phyloP scores from a whole-genome alignment of 495 filamentous ascomycete genomes.

The Terfezia boudieri region DNA sequence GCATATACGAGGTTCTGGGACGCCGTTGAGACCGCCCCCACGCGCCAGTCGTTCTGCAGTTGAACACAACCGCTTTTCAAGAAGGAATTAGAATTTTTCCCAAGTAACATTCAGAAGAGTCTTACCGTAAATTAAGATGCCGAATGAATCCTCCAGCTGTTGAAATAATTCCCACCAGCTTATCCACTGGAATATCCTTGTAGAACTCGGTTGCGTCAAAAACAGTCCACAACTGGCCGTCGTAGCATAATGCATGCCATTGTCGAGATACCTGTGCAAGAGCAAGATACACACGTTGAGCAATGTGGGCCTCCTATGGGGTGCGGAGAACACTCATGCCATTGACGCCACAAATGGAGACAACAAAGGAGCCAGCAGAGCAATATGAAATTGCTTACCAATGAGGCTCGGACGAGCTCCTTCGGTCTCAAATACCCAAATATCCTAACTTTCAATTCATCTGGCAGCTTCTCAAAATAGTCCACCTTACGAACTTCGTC shows the following conservation, averaged over 20 bases:
- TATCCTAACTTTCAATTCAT: slow-evolving; percentile 57
- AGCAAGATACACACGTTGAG: not conserved
- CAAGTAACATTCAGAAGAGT: not conserved
- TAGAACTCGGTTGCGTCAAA: slow-evolving; percentile 80
- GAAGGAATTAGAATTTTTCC: not conserved
- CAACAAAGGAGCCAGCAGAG: too few relatives aligned
- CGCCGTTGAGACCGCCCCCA: slow-evolving; percentile 50
- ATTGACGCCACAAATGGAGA: not conserved
- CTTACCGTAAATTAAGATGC: slow-evolving; percentile 48
- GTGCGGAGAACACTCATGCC: too few relatives aligned
- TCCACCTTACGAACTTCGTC: not conserved
- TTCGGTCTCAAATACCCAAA: slow-evolving; percentile 55
- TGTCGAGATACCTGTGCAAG: slow-evolving; percentile 37
- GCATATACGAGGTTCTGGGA: slow-evolving; percentile 75
- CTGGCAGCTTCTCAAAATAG: slow-evolving; percentile 3
- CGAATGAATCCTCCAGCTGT: slow-evolving; percentile 71
- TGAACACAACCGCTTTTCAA: slow-evolving; percentile 40
- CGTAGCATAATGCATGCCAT: slow-evolving; percentile 75
- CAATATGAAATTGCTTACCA: slow-evolving; percentile 9
- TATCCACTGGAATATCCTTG: slow-evolving; percentile 57
- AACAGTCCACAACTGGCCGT: slow-evolving; percentile 77
- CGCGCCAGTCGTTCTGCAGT: slow-evolving; percentile 54
- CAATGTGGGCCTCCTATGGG: not conserved
- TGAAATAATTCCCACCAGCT: slow-evolving; percentile 64
- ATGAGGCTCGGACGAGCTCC: slow-evolving; percentile 60